Evolutionary conservation across 257 asterid genomes (phyloP), one percentile per base, ranked within the genome.

Genomic region (Scutellaria minor): DNA sequence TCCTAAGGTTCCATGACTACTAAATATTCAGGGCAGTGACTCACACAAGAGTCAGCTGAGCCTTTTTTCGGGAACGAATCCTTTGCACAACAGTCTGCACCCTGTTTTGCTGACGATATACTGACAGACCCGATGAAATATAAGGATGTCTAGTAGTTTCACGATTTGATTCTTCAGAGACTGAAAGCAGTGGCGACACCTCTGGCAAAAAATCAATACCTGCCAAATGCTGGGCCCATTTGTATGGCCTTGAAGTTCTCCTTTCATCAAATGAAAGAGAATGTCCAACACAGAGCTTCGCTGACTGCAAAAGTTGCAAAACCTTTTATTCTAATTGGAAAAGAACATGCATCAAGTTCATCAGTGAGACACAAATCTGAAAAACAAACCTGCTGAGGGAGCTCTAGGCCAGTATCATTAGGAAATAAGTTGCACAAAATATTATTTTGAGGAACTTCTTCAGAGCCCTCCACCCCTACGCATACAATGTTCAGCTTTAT

Each of bases 201-300:
- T 95, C 99, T 2, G 96, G 99, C 85, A 95, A 82, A 78, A 92
- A 85, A 77, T 95, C 98, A 54, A 95, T 90, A 63, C 99, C 99
- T 45, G 99, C 98, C 83, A 95, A 84, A 84, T 92, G 99, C 81
- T 92, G 99, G 72, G 90, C 97, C 99, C 99, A 95, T 81, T 86
- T 95, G 83, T 90, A 95, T 18, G 99, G 99, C 50, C 92, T 87
- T 72, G 92, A 92, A 74, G 83, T 79, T 86, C 91, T 82, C 77
- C 70, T 82, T 77, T 78, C 94, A 84, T 88, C 93, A 66, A 95
- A 90, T 68, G 81, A 81, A 72, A 84, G 68, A 44, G 92, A 75
- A 87, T 80, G 77, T 41, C 90, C 96, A 75, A 82, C 41, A 56
- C 57, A 78, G 72, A 95, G 93, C 88, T 90, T 92, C 7, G 98